Base-by-base conservation (phyloP, 306 rosid species). In the Dicorynia guianensis region DNA sequence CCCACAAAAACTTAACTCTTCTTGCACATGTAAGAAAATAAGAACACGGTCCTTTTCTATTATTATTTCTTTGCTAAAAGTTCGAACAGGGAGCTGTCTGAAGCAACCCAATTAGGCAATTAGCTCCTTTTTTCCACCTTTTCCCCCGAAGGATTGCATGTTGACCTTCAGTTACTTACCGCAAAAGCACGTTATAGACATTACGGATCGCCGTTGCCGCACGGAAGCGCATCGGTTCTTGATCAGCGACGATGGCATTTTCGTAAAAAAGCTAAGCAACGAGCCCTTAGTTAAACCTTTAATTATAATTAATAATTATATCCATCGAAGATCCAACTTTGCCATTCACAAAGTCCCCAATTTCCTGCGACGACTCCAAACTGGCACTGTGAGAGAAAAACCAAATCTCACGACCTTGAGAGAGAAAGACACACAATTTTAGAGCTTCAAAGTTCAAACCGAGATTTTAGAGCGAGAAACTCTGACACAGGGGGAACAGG, bases 351-450 rank as follows among this genome's bases (percentile, higher is more conserved):
- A 81, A 76, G 17, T 77, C 82, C 90, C 79, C 67, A 62, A 71
- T 83, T 85, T 63, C 58, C 83, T 5, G 70, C 86, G 82, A 76
- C 72, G 89, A 86, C 89, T 66, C 84, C 74, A 47, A 50, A 71
- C 20, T 43, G 63, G 40, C 67, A 7, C 33, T n/a, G 20, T 6
- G 9, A 5, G 69, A 47, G 13, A 34, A 11, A 34, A 8, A 42
- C 13, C 14, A 63, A 62, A 72, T 43, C 69, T 47, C 12, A 5
- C 15, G 62, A 56, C 64, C 14, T 67, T 72, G 67, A 52, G 52
- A 71, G 79, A 39, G 25, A 75, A 63, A 49, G 42, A 74, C 35
- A n/a, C 52, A 15, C 10, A 18, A 30, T 4, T 57, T 30, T 58
- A 11, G 5, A 17, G 46, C 46, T 40, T 13, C 46, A 64, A 49